Percentiles rank a stretch among this genome's conserved stretches.
These are phyloP conservation scores for Quercus engelmannii DNA, from an alignment of 306 rosid species.

Conservation along the genomic window DNA sequence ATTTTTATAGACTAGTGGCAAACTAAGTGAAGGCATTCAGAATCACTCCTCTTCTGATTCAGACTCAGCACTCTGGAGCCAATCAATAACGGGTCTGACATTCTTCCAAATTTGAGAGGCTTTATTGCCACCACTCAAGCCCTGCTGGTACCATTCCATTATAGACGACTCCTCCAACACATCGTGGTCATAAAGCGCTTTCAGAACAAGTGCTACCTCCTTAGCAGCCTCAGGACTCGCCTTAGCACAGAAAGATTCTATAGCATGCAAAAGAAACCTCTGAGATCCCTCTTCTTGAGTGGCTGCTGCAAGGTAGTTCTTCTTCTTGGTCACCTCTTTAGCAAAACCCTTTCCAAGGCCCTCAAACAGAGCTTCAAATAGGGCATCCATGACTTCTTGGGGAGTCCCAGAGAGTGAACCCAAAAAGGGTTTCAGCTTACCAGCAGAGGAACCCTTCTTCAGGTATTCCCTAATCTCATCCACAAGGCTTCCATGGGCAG, in stretches of 20 bases:
- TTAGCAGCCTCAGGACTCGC: conserved; percentile 35
- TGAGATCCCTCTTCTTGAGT: conserved; percentile 41
- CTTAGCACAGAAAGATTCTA: conserved; percentile 37
- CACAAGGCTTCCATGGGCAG: conserved; percentile 20
- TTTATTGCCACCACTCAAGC: conserved; percentile 30
- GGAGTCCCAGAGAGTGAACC: conserved; percentile 43
- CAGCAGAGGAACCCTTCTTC: conserved; percentile 36
- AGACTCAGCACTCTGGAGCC: conserved; percentile 69
- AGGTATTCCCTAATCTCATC: conserved; percentile 41
- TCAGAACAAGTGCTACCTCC: conserved; percentile 55
- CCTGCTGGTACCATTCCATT: conserved; percentile 47
- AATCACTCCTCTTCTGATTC: conserved; percentile 57
- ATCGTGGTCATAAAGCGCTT: conserved; percentile 44
- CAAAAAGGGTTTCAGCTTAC: conserved; percentile 43
- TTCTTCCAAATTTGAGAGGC: conserved; percentile 44
- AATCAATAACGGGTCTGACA: conserved; percentile 50
- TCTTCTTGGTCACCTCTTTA: conserved; percentile 51
- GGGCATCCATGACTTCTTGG: conserved; percentile 53
- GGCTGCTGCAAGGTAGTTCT: conserved; percentile 43
- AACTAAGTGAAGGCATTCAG: not conserved
- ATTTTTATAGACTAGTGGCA: not conserved
- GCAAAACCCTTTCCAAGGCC: conserved; percentile 59
- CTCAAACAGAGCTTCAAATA: conserved; percentile 47
- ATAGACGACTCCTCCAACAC: conserved; percentile 44
- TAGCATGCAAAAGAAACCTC: conserved; percentile 33